Conservation (phyloP, 176 grass and related monocot genomes). For the sorghum (Sorghum bicolor) region DNA sequence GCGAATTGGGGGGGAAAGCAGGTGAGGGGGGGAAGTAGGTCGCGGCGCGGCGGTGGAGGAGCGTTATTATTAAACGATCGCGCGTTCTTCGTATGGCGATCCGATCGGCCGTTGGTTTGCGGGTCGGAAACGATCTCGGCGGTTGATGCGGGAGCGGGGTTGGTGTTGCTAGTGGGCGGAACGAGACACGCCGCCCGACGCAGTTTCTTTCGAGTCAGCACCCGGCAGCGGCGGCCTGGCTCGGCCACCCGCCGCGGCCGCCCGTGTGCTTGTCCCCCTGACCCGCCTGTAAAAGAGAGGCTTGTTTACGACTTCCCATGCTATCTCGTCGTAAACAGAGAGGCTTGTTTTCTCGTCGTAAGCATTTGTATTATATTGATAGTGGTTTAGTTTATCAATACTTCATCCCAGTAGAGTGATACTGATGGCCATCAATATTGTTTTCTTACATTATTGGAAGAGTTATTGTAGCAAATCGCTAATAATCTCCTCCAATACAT, state of each 20-base stretch:
- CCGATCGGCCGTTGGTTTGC: constrained; percentile 36
- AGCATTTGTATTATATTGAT: too few species aligned
- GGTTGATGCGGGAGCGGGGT: neutral
- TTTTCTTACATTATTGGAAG: too few species aligned
- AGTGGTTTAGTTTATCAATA: too few species aligned
- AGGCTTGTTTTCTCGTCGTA: too few species aligned
- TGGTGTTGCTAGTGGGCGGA: constrained; percentile 13
- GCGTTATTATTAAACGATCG: constrained; percentile 12
- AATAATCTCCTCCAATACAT: too few species aligned
- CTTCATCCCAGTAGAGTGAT: too few species aligned
- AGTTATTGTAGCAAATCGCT: too few species aligned
- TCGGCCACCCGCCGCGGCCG: neutral
- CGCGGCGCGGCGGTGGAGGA: neutral
- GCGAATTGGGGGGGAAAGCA: neutral
- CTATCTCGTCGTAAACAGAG: neutral
- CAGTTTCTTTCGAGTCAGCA: constrained; percentile 3
- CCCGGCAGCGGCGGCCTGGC: constrained; percentile 16
- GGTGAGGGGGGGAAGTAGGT: neutral
- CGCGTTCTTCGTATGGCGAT: neutral
- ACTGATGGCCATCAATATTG: too few species aligned
- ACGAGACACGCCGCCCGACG: constrained; percentile 17
- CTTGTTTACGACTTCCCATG: constrained; percentile 6
- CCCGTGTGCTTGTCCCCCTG: constrained; percentile 1
- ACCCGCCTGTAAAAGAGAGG: neutral
- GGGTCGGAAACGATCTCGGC: constrained; percentile 6